Evolutionary conservation across 305 asterid species (phyloP).

Genomic region (Vinca major): DNA sequence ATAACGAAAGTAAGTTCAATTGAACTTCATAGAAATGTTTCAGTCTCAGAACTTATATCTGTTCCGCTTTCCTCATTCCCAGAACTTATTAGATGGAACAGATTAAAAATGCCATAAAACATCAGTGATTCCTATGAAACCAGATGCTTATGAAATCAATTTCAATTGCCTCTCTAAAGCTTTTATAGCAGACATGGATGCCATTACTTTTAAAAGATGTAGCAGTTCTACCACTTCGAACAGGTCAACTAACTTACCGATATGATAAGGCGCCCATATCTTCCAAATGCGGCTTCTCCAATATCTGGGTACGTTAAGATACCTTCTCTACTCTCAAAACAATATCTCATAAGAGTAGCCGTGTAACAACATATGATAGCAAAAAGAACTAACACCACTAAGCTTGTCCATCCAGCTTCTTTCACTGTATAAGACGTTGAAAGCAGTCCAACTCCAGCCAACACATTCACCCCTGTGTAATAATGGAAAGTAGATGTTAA

Average conservation of each 20-base stretch:
- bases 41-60: not conserved
- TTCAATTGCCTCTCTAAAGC: not conserved
- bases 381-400: constrained; percentile 41
- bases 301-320: constrained; percentile 58
- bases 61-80: not conserved
- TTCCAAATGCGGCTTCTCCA: constrained; percentile 77
- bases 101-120: not conserved
- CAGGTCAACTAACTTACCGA: constrained; percentile 46
- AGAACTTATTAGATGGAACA: not conserved
- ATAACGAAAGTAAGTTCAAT: not conserved
- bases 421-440: constrained; percentile 51
- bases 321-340: constrained; percentile 58
- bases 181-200: not conserved
- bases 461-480: constrained; percentile 49
- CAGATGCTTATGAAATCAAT: not conserved
- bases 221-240: not conserved
- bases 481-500: not conserved
- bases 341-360: constrained; percentile 53
- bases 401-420: constrained; percentile 67
- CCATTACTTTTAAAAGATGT: not conserved
- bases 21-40: not conserved
- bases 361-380: constrained; percentile 58
- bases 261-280: constrained; percentile 45
- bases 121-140: not conserved
- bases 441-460: constrained; percentile 76